phyloP scores from a whole-genome alignment of 805 yeast genomes.

The Yamadazyma paraphyllophila region DNA sequence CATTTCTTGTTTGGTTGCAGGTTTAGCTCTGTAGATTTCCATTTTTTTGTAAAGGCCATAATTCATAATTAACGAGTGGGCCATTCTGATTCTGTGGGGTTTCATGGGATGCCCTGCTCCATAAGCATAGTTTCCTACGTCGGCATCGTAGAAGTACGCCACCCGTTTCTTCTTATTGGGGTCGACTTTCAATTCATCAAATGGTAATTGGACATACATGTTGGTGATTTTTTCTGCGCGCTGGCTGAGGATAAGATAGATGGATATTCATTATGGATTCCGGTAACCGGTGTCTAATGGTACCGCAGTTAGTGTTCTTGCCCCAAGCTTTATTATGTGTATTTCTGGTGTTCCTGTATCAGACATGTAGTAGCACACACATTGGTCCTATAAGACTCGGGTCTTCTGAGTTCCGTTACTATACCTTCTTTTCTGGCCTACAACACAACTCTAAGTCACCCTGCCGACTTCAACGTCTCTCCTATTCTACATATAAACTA shows the following conservation, averaged over 20 bases:
- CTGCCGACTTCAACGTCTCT: neutral
- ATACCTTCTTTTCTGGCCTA: too few species aligned
- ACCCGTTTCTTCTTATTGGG: constrained; percentile 40
- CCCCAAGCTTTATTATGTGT: too few species aligned
- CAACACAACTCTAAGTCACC: too few species aligned
- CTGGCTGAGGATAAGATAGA: neutral
- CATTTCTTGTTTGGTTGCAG: constrained; percentile 98
- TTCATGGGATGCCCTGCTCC: constrained; percentile 99
- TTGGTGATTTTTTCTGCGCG: constrained; percentile 8
- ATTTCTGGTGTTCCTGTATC: too few species aligned
- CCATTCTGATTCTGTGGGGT: constrained; percentile 98
- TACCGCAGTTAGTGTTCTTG: too few species aligned
- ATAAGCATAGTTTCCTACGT: constrained; percentile 96
- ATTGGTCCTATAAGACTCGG: too few species aligned
- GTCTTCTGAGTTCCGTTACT: too few species aligned
- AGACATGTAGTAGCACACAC: too few species aligned
- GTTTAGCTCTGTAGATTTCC: constrained; percentile 96
- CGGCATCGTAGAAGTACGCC: constrained; percentile 56
- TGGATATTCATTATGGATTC: neutral
- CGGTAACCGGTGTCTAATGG: neutral
- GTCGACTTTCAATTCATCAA: constrained; percentile 44
- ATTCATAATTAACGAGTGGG: constrained; percentile 94
- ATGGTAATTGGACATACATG: constrained; percentile 40
- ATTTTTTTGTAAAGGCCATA: constrained; percentile 94
- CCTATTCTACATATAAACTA: too few species aligned